Base-by-base conservation (phyloP, 306 rosid genomes). In the Castanospermum australe region DNA sequence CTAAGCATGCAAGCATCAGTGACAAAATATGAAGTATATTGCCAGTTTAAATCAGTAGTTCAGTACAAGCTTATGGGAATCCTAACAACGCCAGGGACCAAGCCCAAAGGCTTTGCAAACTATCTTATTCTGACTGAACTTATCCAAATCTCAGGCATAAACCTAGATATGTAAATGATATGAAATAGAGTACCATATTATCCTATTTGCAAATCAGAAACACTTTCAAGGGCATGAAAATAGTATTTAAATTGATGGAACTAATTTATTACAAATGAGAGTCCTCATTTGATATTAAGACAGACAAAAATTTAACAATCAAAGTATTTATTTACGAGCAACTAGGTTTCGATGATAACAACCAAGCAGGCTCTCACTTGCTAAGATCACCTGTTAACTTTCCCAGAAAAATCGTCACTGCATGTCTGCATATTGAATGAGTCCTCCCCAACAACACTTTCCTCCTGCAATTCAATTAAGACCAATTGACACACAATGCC, bases 311-410 rank as follows among this genome's bases (percentile, higher is more conserved):
- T 33, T 60, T 44, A 45, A 44, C 21, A 9, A 32, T 9, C 61
- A 69, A 3, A 22, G 48, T n/a, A 48, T 11, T 4, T 5, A 32
- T 50, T 25, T 45, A 2, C 33, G 18, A 52, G 52, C 77, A 22
- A 54, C 67, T 33, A 41, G 75, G 65, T 59, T 32, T 6, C 79
- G 76, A 68, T 38, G 22, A 82, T 65, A 79, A 66, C 84, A 83
- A 76, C 85, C 87, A 51, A 86, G 87, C 81, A 71, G 89, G 83
- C 82, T 83, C 97, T 94, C 97, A 94, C 98, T 94, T 94, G 96
- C 93, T 89, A 87, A 86, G 87, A 87, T 94, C 97, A 94, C 99
- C 99, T 92, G 99, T 94, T 97, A 89, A 75, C 89, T 92, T 90
- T 88, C 92, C 89, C 84, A 50, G 84, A 82, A 76, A 89, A 72